Percentiles rank a stretch among this genome's conserved stretches.
Conservation (phyloP, 2,329 filamentous ascomycete genomes). For the Colletotrichum eremochloae region DNA sequence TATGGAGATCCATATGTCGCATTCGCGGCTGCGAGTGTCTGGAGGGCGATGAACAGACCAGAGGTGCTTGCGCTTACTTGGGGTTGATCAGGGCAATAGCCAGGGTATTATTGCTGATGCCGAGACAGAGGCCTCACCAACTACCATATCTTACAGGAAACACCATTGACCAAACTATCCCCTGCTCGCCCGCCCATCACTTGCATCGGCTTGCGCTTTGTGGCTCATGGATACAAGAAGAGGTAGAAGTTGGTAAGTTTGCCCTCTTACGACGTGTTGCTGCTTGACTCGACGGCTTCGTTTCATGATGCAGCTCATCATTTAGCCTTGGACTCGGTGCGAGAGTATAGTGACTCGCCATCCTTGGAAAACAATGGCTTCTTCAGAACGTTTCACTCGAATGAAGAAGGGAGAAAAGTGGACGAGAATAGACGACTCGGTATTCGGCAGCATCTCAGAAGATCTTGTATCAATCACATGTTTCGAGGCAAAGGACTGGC, state of each 20-base stretch:
- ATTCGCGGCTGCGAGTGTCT: background rate
- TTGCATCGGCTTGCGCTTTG: background rate
- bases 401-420: background rate
- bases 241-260: background rate
- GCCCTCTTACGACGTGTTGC: background rate
- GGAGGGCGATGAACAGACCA: too few relatives aligned
- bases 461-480: background rate
- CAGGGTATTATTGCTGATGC: background rate
- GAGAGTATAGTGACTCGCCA: background rate
- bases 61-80: background rate
- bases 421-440: too few relatives aligned
- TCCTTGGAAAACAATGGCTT: background rate
- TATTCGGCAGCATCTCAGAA: background rate
- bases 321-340: background rate
- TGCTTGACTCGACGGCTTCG: background rate
- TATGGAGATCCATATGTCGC: background rate
- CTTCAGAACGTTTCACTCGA: background rate
- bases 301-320: background rate
- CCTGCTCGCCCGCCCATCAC: background rate
- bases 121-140: background rate
- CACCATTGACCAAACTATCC: background rate
- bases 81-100: background rate
- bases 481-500: background rate
- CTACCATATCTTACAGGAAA: background rate
- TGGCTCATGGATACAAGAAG: background rate